phyloP scores from a whole-genome alignment of 164 flowering plant genomes.

The Aristolochia fimbriata region DNA sequence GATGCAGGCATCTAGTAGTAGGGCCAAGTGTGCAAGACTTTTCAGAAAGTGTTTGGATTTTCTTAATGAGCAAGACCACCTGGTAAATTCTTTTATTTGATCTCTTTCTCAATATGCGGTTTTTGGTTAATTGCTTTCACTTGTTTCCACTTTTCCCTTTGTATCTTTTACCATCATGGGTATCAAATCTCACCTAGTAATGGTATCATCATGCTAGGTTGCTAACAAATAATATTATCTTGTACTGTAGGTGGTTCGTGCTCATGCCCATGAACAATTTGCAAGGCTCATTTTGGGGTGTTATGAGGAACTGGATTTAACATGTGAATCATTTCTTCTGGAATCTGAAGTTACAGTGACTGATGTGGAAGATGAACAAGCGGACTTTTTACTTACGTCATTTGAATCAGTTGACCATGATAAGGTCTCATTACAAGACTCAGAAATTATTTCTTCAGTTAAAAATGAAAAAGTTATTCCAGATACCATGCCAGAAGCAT shows the following conservation, averaged over 20 bases:
- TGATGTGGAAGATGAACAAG: conserved; percentile 49
- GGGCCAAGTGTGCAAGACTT: conserved; percentile 63
- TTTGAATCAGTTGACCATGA: conserved; percentile 34
- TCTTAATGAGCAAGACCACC: conserved; percentile 77
- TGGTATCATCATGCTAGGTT: neutral
- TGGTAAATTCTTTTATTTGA: conserved; percentile 35
- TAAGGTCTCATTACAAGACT: conserved; percentile 12
- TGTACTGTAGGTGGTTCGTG: conserved; percentile 67
- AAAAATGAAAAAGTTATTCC: conserved; percentile 13
- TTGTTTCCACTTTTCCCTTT: neutral
- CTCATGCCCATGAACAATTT: conserved; percentile 93
- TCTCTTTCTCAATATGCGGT: neutral
- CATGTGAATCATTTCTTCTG: conserved; percentile 40
- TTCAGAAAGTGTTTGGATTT: conserved; percentile 74
- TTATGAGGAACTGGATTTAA: conserved; percentile 55
- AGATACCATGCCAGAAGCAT: conserved; percentile 8
- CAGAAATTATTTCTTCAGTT: conserved; percentile 11
- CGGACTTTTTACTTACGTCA: conserved; percentile 25
- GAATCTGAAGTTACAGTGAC: conserved; percentile 48
- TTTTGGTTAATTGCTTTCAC: neutral
- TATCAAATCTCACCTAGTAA: neutral
- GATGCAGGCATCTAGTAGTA: conserved; percentile 54
- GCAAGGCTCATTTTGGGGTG: conserved; percentile 77
- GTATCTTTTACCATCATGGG: neutral
- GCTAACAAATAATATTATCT: conserved; percentile 1